Evolutionary conservation across 768 basidiomycete genomes (phyloP), one percentile per base, ranked within the genome.

Genomic region (Mycena venus): DNA sequence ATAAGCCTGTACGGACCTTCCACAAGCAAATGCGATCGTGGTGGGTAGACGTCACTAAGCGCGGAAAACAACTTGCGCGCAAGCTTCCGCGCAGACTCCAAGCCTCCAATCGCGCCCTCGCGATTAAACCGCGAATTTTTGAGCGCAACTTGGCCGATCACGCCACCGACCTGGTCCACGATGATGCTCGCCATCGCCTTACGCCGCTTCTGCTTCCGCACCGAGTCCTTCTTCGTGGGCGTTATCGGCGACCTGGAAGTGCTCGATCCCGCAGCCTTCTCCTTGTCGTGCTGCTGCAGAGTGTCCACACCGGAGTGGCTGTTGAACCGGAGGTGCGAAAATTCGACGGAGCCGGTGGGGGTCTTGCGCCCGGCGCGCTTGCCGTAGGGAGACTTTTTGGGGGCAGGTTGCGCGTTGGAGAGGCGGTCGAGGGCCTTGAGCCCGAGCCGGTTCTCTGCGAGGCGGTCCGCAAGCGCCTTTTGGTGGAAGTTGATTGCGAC

Each of bases 401-500:
- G 77, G 6, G 85, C 75, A 5, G 89, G 88, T 9, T 91, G 90
- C 5, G 91, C 92, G 79, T 92, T 92, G 4, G 94, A 94, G 40
- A 95, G 87, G 32, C 87, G 87, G 80, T 95, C 94, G 25, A 95
- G 86, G 2, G 92, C 93, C 77, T 88, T 91, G 34, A 95, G 84
- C 11, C 91, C 94, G 42, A 93, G 83, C 36, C 88, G 88, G 76
- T 95, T 95, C 81, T 94, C 93, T 10, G 86, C 84, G 19, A 95
- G 83, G 42, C 94, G 91, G 67, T 95, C 94, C 12, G 93, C 91
- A 25, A 95, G 88, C 2, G 94, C 93, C 68, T 90, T 93, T 75
- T 91, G 88, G 80, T 95, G 94, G 80, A 95, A 96, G 76, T 91
- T 93, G 83, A 95, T 95, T 32, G 95, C 94, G 55, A 95, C 90